Conservation (phyloP, 768 basidiomycete species). For the Auricularia auricula-judae region DNA sequence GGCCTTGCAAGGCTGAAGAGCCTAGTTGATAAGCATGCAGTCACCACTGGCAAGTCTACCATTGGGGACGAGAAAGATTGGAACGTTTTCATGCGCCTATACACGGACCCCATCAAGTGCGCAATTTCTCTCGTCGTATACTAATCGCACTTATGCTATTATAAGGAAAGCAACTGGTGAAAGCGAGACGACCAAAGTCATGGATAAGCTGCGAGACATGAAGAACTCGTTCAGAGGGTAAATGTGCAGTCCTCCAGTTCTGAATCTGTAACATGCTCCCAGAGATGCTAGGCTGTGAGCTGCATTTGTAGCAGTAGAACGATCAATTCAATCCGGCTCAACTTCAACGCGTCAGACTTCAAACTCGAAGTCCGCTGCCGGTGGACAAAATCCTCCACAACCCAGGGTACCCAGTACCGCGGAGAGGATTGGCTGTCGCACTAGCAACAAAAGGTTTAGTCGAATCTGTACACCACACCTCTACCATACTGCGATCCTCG, state of each 20-base stretch:
- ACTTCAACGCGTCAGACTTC: too few relatives aligned
- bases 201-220: constrained; percentile 64
- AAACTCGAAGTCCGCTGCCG: too few relatives aligned
- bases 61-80: constrained; percentile 89
- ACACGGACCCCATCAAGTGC: constrained; percentile 51
- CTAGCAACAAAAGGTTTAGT: neutral
- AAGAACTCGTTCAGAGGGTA: constrained; percentile 79
- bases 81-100: constrained; percentile 90
- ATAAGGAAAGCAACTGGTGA: constrained; percentile 40
- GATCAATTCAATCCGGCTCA: neutral
- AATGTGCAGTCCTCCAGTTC: constrained; percentile 13
- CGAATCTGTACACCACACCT: neutral
- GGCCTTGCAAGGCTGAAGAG: constrained; percentile 48
- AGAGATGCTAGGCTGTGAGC: neutral
- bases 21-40: constrained; percentile 44
- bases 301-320: neutral
- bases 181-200: constrained; percentile 44
- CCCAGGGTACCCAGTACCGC: neutral
- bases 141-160: neutral
- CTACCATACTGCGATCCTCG: neutral
- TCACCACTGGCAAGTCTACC: constrained; percentile 74
- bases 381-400: too few relatives aligned
- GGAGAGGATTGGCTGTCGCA: neutral
- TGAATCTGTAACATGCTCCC: neutral
- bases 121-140: constrained; percentile 14